phyloP scores from a whole-genome alignment of 2,329 filamentous ascomycete genomes.

The Stemphylium beticola region DNA sequence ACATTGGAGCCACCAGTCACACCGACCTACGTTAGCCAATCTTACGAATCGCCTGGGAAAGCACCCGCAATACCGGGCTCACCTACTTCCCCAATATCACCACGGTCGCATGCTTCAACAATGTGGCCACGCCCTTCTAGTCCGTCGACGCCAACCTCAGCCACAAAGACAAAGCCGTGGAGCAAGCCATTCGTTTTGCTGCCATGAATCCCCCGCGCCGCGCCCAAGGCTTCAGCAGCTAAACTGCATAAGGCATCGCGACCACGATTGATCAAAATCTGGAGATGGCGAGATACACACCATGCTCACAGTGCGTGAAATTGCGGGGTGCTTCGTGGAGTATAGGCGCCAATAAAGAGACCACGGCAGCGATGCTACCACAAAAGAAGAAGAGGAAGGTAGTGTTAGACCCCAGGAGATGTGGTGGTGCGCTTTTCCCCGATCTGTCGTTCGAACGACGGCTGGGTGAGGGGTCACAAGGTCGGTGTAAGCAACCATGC shows the following conservation, averaged over 20 bases:
- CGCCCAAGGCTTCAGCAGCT: background rate
- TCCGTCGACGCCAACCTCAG: conserved; percentile 20
- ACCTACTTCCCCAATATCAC: conserved; percentile 15
- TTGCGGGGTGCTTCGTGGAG: conserved; percentile 7
- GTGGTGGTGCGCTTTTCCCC: background rate
- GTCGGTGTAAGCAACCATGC: conserved; percentile 8
- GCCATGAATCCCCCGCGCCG: conserved; percentile 25
- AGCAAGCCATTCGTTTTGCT: conserved; percentile 40
- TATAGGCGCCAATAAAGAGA: background rate
- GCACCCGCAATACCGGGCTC: conserved; percentile 28
- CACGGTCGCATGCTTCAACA: conserved; percentile 16
- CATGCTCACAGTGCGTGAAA: background rate
- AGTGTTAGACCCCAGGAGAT: background rate
- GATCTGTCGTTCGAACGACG: conserved; percentile 2
- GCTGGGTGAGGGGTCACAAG: conserved; percentile 9
- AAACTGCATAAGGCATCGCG: conserved; percentile 12
- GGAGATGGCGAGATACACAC: background rate
- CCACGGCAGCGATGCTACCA: conserved; percentile 1
- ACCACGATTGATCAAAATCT: background rate
- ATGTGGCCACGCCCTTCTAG: conserved; percentile 21
- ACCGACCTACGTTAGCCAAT: conserved; percentile 16
- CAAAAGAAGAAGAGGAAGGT: conserved; percentile 12
- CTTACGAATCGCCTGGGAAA: conserved; percentile 23
- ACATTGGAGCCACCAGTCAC: conserved; percentile 28
- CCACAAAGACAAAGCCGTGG: conserved; percentile 35